Percentiles rank a stretch among this genome's conserved stretches.
phyloP scores from a whole-genome alignment of 2,329 filamentous ascomycete species.

The Mollisiaceae sp. region DNA sequence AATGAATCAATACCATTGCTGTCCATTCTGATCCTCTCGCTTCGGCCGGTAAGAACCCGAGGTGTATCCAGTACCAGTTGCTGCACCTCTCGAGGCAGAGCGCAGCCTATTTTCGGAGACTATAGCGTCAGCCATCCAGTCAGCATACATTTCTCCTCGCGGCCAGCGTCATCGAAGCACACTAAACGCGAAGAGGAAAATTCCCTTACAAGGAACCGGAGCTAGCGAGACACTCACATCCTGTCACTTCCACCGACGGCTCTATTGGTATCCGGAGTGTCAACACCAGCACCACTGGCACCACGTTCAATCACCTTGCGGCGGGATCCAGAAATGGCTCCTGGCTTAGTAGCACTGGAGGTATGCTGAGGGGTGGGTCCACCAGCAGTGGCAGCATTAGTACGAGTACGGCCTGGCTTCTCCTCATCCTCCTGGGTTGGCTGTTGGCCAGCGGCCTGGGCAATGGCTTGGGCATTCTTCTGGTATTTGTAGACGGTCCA shows the following conservation, averaged over 20 bases:
- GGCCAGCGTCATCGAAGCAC: constrained; percentile 76
- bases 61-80: constrained; percentile 50
- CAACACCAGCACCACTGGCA: constrained; percentile 57
- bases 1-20: constrained; percentile 43
- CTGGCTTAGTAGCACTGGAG: constrained; percentile 70
- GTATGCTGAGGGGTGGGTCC: constrained; percentile 56
- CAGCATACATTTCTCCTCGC: constrained; percentile 72
- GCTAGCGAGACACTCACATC: constrained; percentile 84
- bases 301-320: constrained; percentile 82
- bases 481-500: constrained; percentile 99
- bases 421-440: constrained; percentile 75
- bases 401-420: constrained; percentile 72
- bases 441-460: constrained; percentile 74
- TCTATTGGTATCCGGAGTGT: constrained; percentile 75
- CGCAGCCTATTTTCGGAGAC: constrained; percentile 86
- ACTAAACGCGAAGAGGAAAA: constrained; percentile 85
- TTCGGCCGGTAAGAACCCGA: constrained; percentile 56
- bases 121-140: constrained; percentile 81
- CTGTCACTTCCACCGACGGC: constrained; percentile 82
- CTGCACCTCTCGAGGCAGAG: constrained; percentile 77
- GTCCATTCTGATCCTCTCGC: constrained; percentile 52
- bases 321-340: constrained; percentile 75
- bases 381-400: constrained; percentile 67
- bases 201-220: constrained; percentile 78
- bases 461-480: constrained; percentile 97